phyloP scores from a whole-genome alignment of 2,329 filamentous ascomycete genomes.

The Annulohypoxylon truncatum region DNA sequence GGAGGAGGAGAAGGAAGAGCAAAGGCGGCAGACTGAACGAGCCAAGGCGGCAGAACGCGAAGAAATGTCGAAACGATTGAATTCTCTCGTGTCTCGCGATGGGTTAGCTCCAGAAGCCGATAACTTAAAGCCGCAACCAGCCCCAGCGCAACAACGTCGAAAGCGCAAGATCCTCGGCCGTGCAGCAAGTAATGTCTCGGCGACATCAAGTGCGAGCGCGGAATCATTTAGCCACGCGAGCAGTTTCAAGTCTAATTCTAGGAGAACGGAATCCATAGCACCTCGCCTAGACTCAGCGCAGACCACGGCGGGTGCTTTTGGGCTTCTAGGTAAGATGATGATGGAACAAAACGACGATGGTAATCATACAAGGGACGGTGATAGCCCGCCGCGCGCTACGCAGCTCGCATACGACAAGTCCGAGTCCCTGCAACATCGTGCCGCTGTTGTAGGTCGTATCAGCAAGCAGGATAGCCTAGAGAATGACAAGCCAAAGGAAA shows the following conservation, averaged over 20 bases:
- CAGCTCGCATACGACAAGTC: slow-evolving; percentile 67
- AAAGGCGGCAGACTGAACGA: slow-evolving; percentile 35
- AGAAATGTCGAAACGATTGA: slow-evolving; percentile 46
- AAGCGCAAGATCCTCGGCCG: slow-evolving; percentile 67
- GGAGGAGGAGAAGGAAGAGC: slow-evolving; percentile 39
- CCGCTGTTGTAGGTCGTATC: slow-evolving; percentile 44
- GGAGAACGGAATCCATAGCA: slow-evolving; percentile 21
- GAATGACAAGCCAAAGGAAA: slow-evolving; percentile 14
- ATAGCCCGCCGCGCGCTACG: slow-evolving; percentile 57
- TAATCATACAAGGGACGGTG: slow-evolving; percentile 4
- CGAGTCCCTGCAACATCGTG: slow-evolving; percentile 55
- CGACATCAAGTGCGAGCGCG: slow-evolving; percentile 60
- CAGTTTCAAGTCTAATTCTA: slow-evolving; percentile 13
- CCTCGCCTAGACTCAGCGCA: slow-evolving; percentile 34
- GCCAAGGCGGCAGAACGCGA: slow-evolving; percentile 37
- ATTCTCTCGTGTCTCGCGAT: slow-evolving; percentile 40
- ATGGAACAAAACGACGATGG: slow-evolving; percentile 20
- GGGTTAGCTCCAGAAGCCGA: slow-evolving; percentile 24
- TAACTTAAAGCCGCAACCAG: slow-evolving; percentile 35
- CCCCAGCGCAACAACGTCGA: slow-evolving; percentile 46
- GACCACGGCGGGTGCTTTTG: slow-evolving; percentile 16
- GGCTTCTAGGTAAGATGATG: slow-evolving; percentile 39
- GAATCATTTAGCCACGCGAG: slow-evolving; percentile 51
- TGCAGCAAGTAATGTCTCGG: slow-evolving; percentile 68
- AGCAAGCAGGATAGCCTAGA: slow-evolving; percentile 10